Conservation (phyloP, 129 eudicot species). For the Helianthus annuus region DNA sequence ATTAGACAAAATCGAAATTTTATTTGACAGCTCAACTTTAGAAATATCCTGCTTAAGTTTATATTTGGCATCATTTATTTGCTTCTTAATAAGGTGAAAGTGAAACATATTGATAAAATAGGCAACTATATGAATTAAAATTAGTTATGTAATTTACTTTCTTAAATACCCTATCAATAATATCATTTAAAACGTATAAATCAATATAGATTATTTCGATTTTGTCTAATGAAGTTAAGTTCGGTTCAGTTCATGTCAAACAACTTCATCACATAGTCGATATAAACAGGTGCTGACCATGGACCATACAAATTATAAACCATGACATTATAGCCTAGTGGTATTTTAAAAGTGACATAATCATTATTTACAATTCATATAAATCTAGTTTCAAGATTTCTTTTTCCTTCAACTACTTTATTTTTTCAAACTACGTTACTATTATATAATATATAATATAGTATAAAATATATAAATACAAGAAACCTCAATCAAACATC, state of each 20-base stretch:
- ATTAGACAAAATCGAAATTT: not conserved
- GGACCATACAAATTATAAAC: no score
- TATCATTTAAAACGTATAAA: not conserved
- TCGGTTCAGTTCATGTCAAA: not conserved
- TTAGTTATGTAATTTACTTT: not conserved
- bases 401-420: no score
- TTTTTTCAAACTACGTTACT: no score
- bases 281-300: not conserved
- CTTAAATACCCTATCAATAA: not conserved
- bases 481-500: no score
- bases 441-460: no score
- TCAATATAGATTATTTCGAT: not conserved
- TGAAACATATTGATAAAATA: constrained; percentile 8
- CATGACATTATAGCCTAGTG: no score
- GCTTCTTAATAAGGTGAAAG: constrained; percentile 13
- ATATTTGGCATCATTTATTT: not conserved
- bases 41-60: not conserved
- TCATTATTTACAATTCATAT: no score
- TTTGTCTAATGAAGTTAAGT: no score
- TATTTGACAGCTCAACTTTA: not conserved
- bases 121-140: not conserved
- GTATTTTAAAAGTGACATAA: no score
- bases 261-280: not conserved
- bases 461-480: no score
- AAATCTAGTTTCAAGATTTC: no score